Percentiles rank a stretch among this genome's conserved stretches.
Evolutionary conservation across 2,329 filamentous ascomycete genomes (phyloP).

Genomic region (Alternaria arbusti): DNA sequence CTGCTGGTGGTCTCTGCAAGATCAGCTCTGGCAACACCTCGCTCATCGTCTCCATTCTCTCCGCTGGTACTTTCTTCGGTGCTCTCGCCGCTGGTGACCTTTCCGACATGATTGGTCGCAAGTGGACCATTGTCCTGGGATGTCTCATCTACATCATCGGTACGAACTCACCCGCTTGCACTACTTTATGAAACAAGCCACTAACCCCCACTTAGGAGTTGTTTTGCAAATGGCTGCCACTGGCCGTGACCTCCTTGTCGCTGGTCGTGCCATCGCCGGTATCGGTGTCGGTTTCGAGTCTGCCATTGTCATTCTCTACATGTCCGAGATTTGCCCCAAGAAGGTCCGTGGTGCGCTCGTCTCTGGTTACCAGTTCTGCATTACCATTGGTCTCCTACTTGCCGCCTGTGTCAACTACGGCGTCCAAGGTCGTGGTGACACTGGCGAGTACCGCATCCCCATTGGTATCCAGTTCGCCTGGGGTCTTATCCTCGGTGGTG

Average conservation of each 20-base stretch:
- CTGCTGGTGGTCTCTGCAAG: not conserved
- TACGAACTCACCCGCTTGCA: slow-evolving; percentile 16
- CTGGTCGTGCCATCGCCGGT: not conserved
- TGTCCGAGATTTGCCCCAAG: slow-evolving; percentile 78
- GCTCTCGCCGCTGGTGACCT: slow-evolving; percentile 70
- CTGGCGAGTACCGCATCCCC: slow-evolving; percentile 74
- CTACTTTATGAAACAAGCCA: slow-evolving; percentile 31
- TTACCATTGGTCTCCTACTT: slow-evolving; percentile 79
- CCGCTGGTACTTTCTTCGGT: slow-evolving; percentile 79
- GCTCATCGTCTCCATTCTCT: slow-evolving; percentile 81
- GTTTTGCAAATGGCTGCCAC: slow-evolving; percentile 30
- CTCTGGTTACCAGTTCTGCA: slow-evolving; percentile 79
- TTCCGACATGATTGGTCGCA: slow-evolving; percentile 74
- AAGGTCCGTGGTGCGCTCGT: slow-evolving; percentile 81
- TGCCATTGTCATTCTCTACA: slow-evolving; percentile 66
- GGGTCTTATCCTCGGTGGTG: slow-evolving; percentile 75
- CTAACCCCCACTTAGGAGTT: slow-evolving; percentile 45
- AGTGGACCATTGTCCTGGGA: slow-evolving; percentile 61
- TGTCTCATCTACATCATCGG: slow-evolving; percentile 47
- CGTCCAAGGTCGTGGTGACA: slow-evolving; percentile 67
- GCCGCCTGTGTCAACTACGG: slow-evolving; percentile 77
- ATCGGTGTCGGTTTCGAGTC: slow-evolving; percentile 38
- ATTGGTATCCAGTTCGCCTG: slow-evolving; percentile 81
- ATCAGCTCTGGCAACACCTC: slow-evolving; percentile 60
- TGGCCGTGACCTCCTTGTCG: not conserved